phyloP scores from a whole-genome alignment of 768 basidiomycete genomes.

The Boletus reticulatus region DNA sequence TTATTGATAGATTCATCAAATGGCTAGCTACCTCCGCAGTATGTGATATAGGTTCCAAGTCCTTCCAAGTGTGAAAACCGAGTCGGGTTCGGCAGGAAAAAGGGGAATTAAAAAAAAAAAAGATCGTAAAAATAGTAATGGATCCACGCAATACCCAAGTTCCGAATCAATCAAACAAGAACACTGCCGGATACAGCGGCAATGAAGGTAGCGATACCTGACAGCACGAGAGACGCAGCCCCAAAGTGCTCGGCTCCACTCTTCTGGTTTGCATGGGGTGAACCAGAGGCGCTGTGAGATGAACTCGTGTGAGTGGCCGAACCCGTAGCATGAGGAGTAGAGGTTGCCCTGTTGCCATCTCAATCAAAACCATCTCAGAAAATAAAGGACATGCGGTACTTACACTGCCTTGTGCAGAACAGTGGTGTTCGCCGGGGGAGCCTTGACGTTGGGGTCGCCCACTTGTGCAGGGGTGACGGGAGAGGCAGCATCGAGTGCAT shows the following conservation, averaged over 20 bases:
- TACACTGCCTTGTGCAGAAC: conserved; percentile 3
- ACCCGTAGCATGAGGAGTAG: background rate
- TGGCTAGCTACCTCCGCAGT: background rate
- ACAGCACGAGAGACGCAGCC: conserved; percentile 20
- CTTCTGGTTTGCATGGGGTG: conserved; percentile 34
- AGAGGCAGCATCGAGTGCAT: conserved; percentile 35
- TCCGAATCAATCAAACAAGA: conserved; percentile 18
- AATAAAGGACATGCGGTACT: background rate
- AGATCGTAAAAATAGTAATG: conserved; percentile 12
- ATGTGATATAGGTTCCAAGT: background rate
- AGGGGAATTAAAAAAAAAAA: background rate
- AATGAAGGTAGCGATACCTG: conserved; percentile 21
- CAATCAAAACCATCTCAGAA: background rate
- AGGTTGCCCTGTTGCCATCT: conserved; percentile 3
- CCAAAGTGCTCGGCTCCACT: conserved; percentile 28
- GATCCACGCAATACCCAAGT: background rate
- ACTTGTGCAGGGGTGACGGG: conserved; percentile 25
- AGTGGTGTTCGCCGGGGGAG: conserved; percentile 14
- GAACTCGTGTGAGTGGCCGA: conserved; percentile 7
- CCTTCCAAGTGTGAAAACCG: background rate
- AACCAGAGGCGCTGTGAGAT: conserved; percentile 13
- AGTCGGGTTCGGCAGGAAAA: background rate
- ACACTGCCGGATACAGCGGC: conserved; percentile 22
- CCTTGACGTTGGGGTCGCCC: conserved; percentile 16
- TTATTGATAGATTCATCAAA: background rate